Percentiles rank a stretch among this genome's conserved stretches.
Conservation (phyloP, 768 basidiomycete species). For the Tricholoma bakamatsutake region DNA sequence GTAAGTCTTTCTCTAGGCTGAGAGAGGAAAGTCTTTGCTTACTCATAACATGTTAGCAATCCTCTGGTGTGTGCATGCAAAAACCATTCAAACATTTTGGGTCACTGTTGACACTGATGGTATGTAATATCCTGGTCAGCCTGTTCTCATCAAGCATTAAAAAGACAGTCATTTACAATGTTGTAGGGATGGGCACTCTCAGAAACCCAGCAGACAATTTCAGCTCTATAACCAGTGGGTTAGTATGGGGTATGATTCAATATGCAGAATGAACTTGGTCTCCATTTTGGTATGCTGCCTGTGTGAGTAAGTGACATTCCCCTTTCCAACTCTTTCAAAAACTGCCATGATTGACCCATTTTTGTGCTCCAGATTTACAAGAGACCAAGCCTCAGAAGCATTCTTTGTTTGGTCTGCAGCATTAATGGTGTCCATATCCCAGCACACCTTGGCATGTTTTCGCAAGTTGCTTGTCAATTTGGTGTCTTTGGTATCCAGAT, state of each 20-base stretch:
- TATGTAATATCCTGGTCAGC: neutral
- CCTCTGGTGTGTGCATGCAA: neutral
- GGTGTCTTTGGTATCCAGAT: constrained; percentile 19
- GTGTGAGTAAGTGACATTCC: constrained; percentile 26
- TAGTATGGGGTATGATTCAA: neutral
- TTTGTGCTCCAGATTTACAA: neutral
- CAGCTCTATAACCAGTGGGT: neutral
- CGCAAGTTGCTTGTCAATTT: constrained; percentile 23
- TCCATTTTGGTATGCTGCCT: constrained; percentile 20
- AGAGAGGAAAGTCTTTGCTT: neutral
- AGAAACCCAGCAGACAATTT: neutral
- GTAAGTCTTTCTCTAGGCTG: neutral
- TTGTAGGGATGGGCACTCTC: neutral
- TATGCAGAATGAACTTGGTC: constrained; percentile 14
- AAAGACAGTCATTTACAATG: neutral
- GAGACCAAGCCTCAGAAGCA: neutral
- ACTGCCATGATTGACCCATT: constrained; percentile 19
- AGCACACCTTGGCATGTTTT: constrained; percentile 24
- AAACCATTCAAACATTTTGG: neutral
- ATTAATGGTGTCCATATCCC: constrained; percentile 21
- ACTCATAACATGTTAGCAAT: constrained; percentile 24
- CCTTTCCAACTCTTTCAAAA: constrained; percentile 8
- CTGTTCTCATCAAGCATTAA: neutral
- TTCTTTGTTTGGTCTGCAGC: constrained; percentile 12
- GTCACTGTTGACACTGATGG: neutral